Evolutionary conservation across 2,329 filamentous ascomycete species (phyloP), one percentile per base, ranked within the genome.

Genomic region (Tolypocladium pustulatum): DNA sequence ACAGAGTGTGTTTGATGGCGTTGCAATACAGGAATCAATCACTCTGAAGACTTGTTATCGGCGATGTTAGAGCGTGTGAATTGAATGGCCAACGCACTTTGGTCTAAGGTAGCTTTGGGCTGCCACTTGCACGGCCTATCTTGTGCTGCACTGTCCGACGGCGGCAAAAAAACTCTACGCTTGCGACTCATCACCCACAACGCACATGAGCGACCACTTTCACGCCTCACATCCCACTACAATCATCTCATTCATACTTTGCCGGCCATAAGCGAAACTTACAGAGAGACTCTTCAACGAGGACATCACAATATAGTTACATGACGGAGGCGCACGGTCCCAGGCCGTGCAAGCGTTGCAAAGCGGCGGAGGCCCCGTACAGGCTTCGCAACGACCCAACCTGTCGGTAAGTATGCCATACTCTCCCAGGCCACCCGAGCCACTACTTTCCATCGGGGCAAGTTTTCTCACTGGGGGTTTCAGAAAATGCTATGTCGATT

Each of bases 401-500:
- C 40, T 74, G 72, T 59, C 59, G 65, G 72, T 73, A 64, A 58
- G 64, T 63, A 22, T 12, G 25, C 56, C 22, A 4, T 41, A 52
- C 57, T 61, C 51, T 46, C 32, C 17, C 38, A 17, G n/a, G 20
- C 15, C 17, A 25, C 15, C 15, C 46, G 25, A 12, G 4, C 27
- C 30, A 3, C 27, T 30, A 13, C 34, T 27, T 36, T 5, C 32
- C 41, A 10, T 34, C 27, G n/a, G 8, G 55, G 30, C 51, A 59
- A n/a, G 22, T n/a, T 49, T 9, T 27, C 46, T 59, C 20, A 55
- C 22, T 40, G 38, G 22, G 54, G 20, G 49, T 34, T n/a, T 59
- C 58, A 76, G 74, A n/a, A 64, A 72, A 52, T 97, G 94, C 75
- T 97, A 93, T 74, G 76, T 81, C 59, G 81, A 82, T 66, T 97